Conservation (phyloP, 805 yeast species). For the Priceomyces medius region DNA sequence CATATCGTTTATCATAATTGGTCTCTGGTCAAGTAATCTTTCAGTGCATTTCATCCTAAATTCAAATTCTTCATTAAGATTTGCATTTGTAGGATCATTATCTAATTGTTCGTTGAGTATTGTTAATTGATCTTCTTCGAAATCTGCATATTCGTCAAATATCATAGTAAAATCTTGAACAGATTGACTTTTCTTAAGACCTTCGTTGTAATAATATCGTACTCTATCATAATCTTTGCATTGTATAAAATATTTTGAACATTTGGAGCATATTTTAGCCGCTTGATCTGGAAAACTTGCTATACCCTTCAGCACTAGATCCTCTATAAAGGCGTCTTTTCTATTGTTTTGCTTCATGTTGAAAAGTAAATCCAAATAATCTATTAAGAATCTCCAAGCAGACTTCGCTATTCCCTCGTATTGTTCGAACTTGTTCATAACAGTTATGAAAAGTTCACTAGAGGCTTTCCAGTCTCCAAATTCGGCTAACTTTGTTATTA, state of each 20-base stretch:
- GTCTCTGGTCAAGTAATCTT: slow-evolving; percentile 53
- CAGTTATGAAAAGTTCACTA: slow-evolving; percentile 27
- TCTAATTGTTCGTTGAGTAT: slow-evolving; percentile 16
- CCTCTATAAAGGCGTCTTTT: slow-evolving; percentile 22
- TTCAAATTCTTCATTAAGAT: slow-evolving; percentile 30
- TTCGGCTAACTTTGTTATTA: slow-evolving; percentile 31
- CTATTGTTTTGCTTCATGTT: slow-evolving; percentile 2
- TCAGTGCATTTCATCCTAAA: slow-evolving; percentile 51
- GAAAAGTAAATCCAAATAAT: slow-evolving; percentile 43
- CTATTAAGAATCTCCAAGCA: slow-evolving; percentile 47
- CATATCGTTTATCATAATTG: slow-evolving; percentile 64
- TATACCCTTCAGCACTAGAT: slow-evolving; percentile 15
- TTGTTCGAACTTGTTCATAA: slow-evolving; percentile 29
- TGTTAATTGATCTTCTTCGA: slow-evolving; percentile 52
- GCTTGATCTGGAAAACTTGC: slow-evolving; percentile 57
- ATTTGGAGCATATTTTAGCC: slow-evolving; percentile 45
- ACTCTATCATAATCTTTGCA: slow-evolving; percentile 26
- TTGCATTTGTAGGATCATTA: slow-evolving; percentile 11
- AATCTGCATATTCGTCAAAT: slow-evolving; percentile 61
- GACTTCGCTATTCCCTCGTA: slow-evolving; percentile 36
- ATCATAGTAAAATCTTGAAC: slow-evolving; percentile 61
- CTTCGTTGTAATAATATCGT: slow-evolving; percentile 44
- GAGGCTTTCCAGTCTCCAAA: slow-evolving; percentile 27
- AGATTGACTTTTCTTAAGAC: slow-evolving; percentile 47
- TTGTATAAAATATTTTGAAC: slow-evolving; percentile 50